These are phyloP conservation scores for Adansonia madagascariensis DNA, from an alignment of 441 rosid genomes.

Conservation along the genomic window DNA sequence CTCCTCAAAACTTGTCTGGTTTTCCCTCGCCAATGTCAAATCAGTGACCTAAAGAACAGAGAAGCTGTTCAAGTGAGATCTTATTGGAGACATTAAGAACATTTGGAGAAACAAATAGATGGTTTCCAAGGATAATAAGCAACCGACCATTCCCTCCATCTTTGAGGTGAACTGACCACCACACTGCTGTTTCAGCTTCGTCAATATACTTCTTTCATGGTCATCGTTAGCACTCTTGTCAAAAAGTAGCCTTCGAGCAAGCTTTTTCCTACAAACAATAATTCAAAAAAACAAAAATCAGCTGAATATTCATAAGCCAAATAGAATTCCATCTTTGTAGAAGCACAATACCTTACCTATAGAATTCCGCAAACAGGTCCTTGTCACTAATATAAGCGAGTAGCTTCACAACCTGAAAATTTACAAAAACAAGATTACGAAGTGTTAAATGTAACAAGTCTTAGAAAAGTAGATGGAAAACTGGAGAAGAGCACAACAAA, in stretches of 20 bases:
- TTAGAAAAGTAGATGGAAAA: background rate
- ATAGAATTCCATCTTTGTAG: background rate
- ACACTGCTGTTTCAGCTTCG: constrained; percentile 57
- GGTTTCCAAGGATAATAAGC: background rate
- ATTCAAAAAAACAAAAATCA: background rate
- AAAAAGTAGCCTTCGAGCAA: constrained; percentile 55
- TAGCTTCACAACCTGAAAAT: constrained; percentile 50
- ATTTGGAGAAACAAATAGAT: background rate
- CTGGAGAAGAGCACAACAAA: constrained; percentile 27
- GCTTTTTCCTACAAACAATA: constrained; percentile 51
- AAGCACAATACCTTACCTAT: constrained; percentile 39
- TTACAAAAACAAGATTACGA: background rate
- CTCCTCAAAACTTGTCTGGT: constrained; percentile 50
- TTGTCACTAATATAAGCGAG: constrained; percentile 59
- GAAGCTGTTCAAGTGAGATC: background rate
- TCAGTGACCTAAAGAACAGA: constrained; percentile 46
- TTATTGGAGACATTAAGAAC: background rate
- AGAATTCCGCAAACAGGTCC: constrained; percentile 56
- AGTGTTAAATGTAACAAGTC: background rate
- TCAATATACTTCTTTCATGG: constrained; percentile 57
- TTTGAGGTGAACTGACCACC: constrained; percentile 62
- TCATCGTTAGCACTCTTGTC: constrained; percentile 62
- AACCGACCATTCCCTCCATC: constrained; percentile 64
- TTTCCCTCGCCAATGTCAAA: constrained; percentile 58
- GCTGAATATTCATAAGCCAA: constrained; percentile 4